Evolutionary conservation across 805 yeast species (phyloP), one percentile per base, ranked within the genome.

Genomic region (Sugiyamaella smithiae): DNA sequence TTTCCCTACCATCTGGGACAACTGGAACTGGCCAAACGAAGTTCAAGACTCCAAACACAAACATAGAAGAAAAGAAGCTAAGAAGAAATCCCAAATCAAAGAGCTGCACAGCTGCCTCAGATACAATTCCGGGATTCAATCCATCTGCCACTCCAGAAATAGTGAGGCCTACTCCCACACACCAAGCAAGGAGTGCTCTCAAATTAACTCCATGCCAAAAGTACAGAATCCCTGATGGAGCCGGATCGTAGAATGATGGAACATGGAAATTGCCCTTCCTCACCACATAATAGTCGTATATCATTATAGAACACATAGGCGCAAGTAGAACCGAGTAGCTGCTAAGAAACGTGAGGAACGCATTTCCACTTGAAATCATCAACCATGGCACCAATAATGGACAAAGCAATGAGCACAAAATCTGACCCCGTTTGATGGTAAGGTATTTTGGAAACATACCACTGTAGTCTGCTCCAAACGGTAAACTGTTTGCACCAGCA

Each of bases 401-500:
- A 14, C 19, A 32, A 11, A 32, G 7, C 37, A 32, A 14, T 8
- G 37, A 32, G 17, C 37, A 32, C 7, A 32, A 12, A 14, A 32
- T 14, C 37, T 32, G 37, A 32, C 37, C 37, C 6, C 37, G 37
- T 14, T 14, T 32, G 17, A 32, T 32, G 17, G 37, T 11, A 7
- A 32, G 6, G n/a, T 32, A 32, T 14, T 32, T 32, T 32, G 37
- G 37, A 32, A 32, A 32, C 37, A 32, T 32, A 16, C 37, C 37
- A 16, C 37, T 32, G 17, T 32, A 32, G 17, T 32, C 37, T 11
- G 37, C 37, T 11, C 37, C 37, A 14, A 32, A 32, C 7, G 37
- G 37, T 12, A 32, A 16, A 16, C 37, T 32, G 37, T 32, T 32
- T 6, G 37, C n/a, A 16, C 37, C 37, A 16, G 37, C 37, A 32